Evolutionary conservation across 148 eudicot genomes (phyloP).

Genomic region (Simmondsia chinensis): DNA sequence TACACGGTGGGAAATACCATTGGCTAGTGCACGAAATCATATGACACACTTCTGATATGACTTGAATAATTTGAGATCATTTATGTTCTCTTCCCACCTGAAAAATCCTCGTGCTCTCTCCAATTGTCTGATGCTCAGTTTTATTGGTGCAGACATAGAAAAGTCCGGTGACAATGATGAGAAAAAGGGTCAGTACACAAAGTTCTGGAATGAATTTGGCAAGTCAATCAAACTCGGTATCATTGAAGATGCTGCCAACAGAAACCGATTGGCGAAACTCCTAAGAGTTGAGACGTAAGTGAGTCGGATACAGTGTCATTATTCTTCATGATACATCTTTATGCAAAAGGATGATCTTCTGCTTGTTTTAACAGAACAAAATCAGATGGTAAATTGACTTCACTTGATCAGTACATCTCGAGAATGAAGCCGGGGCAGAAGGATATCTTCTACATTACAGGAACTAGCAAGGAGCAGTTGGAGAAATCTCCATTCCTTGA

Average conservation of each 20-base stretch:
- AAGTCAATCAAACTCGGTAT: conserved; percentile 97
- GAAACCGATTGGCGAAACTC: conserved; percentile 94
- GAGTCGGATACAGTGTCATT: neutral
- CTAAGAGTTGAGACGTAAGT: conserved; percentile 86
- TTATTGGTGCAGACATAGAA: conserved; percentile 81
- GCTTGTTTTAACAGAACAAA: conserved; percentile 37
- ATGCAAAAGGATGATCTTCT: neutral
- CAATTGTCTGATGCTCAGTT: too few relatives aligned
- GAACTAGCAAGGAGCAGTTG: conserved; percentile 87
- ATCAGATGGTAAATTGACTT: conserved; percentile 80
- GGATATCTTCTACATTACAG: conserved; percentile 94
- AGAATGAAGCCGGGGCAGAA: conserved; percentile 94
- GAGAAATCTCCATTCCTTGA: conserved; percentile 99
- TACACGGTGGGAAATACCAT: too few relatives aligned
- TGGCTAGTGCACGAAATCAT: too few relatives aligned
- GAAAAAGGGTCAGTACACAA: conserved; percentile 88
- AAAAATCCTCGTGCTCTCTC: too few relatives aligned
- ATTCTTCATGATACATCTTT: neutral
- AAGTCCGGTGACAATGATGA: conserved; percentile 63
- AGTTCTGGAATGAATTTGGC: conserved; percentile 99
- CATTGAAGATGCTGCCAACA: conserved; percentile 94
- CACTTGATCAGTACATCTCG: conserved; percentile 90
- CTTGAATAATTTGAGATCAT: too few relatives aligned
- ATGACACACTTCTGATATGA: too few relatives aligned
- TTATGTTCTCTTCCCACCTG: too few relatives aligned